Evolutionary conservation across 2,329 filamentous ascomycete species (phyloP), one percentile per base, ranked within the genome.

Genomic region (Ophiostoma perfectum): DNA sequence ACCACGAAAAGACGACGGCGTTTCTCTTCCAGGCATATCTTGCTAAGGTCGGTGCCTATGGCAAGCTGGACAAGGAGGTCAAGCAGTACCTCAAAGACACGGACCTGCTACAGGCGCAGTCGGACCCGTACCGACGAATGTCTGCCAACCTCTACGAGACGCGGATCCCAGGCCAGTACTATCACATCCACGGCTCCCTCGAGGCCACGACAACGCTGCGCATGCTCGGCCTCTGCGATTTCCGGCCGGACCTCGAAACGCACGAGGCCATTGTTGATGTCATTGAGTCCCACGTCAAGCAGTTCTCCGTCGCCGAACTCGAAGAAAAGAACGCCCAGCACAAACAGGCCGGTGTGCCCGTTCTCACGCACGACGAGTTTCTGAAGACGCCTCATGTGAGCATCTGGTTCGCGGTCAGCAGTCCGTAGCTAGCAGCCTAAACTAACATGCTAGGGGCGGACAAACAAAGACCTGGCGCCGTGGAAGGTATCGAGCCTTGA

Each of bases 31-130:
- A 84, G 11, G 82, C 85, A 1, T 87, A 87, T 70, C 76, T 87
- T 60, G 81, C 83, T 52, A 86, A 82, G 9, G 79, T 87, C 62
- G 82, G 81, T 36, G 83, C 83, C 38, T 78, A 84, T 74, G 78
- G 78, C 65, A 84, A 84, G 72, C 75, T 76, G 49, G 76, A 83
- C 70, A 78, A 80, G 4, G 77, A 80, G 58, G 81, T 83, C 76
- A 78, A 71, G 39, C 77, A 81, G 63, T 71, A 74, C 14, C 74
- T 75, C n/a, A 68, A 68, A 74, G 68, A 70, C 44, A 92, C 89
- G 73, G 90, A 92, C 76, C 77, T 92, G 36, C 79, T 90, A 5
- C 80, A 84, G 70, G 90, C 90, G 1, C 90, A 92, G 75, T 90
- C 89, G 2, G 86, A 87, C 70, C 80, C 86, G 6, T 92, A 92